A percentile compares a stretch with the other conserved stretches of the same genome.
phyloP scores from a whole-genome alignment of 163 green algal species.

The Scenedesmus sp. region DNA sequence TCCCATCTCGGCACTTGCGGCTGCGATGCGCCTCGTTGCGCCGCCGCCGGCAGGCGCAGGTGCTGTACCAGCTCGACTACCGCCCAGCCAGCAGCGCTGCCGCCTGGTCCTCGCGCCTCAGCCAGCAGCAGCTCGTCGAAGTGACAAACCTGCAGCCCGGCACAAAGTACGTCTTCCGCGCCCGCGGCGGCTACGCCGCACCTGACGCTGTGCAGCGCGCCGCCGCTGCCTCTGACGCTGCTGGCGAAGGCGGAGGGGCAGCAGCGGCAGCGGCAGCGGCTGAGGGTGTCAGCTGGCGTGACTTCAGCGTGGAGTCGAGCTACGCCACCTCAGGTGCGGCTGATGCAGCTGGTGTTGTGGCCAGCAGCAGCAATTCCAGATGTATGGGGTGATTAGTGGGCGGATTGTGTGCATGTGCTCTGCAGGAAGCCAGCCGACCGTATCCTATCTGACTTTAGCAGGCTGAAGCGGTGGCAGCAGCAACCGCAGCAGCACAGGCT shows the following conservation, averaged over 20 bases:
- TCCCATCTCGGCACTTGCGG: neutral
- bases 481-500: neutral
- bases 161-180: constrained; percentile 34
- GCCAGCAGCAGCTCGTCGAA: neutral
- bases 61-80: constrained; percentile 50
- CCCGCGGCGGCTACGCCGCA: neutral
- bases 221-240: constrained; percentile 25
- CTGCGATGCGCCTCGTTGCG: neutral
- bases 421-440: too few species aligned
- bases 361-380: too few species aligned
- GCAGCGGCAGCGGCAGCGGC: neutral
- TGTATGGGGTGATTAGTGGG: too few species aligned
- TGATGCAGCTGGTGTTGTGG: too few species aligned
- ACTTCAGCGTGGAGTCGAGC: neutral
- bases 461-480: too few species aligned
- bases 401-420: too few species aligned
- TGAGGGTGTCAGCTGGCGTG: neutral
- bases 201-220: neutral
- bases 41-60: neutral
- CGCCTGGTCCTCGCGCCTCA: neutral
- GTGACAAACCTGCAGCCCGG: neutral
- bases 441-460: too few species aligned
- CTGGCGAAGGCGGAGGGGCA: neutral
- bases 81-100: neutral
- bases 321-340: neutral